Conservation (phyloP, 2,329 filamentous ascomycete species). For the Talaromyces sp. region DNA sequence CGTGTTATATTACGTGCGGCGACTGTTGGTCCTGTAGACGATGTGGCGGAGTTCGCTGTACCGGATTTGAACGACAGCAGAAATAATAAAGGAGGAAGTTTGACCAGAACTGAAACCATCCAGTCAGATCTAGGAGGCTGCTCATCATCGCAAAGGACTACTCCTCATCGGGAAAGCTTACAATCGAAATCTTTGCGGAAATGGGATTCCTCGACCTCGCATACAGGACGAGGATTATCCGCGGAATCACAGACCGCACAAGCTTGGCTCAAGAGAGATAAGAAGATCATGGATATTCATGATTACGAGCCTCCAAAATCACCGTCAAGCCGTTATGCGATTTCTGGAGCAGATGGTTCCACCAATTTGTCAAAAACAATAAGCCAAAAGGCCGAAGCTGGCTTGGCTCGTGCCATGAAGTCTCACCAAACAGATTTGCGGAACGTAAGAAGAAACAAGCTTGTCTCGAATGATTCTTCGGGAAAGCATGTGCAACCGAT, state of each 20-base stretch:
- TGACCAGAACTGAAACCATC: neutral
- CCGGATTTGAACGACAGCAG: slow-evolving; percentile 28
- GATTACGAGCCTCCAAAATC: slow-evolving; percentile 37
- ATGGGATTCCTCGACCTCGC: neutral
- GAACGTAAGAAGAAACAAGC: slow-evolving; percentile 12
- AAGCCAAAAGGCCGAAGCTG: neutral
- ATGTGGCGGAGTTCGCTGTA: slow-evolving; percentile 19
- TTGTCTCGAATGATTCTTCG: neutral
- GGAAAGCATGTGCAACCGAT: neutral
- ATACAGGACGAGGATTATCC: slow-evolving; percentile 5
- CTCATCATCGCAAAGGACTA: slow-evolving; percentile 1
- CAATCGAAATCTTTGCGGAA: slow-evolving; percentile 10
- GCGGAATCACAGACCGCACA: neutral
- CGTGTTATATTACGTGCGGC: neutral
- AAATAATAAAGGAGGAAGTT: slow-evolving; percentile 9
- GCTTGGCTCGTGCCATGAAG: neutral
- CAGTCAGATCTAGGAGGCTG: neutral
- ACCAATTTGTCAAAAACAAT: neutral
- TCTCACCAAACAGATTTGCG: slow-evolving; percentile 12
- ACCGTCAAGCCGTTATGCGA: slow-evolving; percentile 24
- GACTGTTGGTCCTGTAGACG: neutral
- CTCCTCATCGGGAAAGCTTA: neutral
- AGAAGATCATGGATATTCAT: slow-evolving; percentile 21
- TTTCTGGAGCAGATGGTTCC: neutral
- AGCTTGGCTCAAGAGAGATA: slow-evolving; percentile 17